phyloP scores from a whole-genome alignment of 176 grass and related monocot genomes.

The Avena sativa region DNA sequence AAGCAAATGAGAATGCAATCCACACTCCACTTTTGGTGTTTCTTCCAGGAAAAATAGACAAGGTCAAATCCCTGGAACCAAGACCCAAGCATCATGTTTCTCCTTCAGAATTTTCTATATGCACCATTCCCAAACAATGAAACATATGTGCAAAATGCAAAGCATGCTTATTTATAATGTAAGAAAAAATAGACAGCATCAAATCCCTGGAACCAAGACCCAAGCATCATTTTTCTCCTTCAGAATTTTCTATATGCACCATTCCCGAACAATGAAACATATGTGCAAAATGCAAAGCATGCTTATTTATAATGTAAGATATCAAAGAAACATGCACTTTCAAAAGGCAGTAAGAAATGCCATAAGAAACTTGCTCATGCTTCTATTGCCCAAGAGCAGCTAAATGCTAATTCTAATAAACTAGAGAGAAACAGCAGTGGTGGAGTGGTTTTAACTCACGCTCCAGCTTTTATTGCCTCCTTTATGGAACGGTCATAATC shows the following conservation, averaged over 20 bases:
- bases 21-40: slow-evolving; percentile 4
- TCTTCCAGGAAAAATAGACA: slow-evolving; percentile 8
- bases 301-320: slow-evolving; percentile 15
- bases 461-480: slow-evolving; percentile 73
- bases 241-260: background rate
- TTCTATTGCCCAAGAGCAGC: background rate
- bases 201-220: slow-evolving; percentile 19
- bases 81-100: background rate
- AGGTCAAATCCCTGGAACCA: background rate
- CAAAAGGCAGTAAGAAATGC: background rate
- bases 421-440: slow-evolving; percentile 7
- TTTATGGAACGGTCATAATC: slow-evolving; percentile 83
- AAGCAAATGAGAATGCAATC: slow-evolving; percentile 7
- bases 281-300: background rate
- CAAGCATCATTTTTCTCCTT: background rate
- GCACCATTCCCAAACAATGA: background rate
- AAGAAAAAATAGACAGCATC: background rate
- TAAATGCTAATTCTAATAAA: slow-evolving; percentile 15
- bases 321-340: slow-evolving; percentile 11
- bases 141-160: background rate
- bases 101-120: background rate
- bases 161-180: slow-evolving; percentile 13
- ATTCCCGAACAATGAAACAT: background rate
- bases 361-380: background rate
- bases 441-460: slow-evolving; percentile 62